Conservation (phyloP, 2,329 filamentous ascomycete species). For the Cladosporium austrohemisphaericum region DNA sequence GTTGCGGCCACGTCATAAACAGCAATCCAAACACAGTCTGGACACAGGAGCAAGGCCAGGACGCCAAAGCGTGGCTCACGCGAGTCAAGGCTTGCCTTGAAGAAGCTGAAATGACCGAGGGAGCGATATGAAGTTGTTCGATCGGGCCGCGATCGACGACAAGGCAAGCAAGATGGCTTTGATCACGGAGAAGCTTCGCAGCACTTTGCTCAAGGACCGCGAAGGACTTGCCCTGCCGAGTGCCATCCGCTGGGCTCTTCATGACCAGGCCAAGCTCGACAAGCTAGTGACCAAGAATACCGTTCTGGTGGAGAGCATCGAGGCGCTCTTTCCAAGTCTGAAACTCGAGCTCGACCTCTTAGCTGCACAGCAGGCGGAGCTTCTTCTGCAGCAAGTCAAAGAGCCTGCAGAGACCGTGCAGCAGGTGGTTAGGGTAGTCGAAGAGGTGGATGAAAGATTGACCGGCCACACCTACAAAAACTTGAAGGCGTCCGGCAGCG, state of each 20-base stretch:
- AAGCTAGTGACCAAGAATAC: background rate
- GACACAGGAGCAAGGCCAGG: background rate
- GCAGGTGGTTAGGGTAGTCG: background rate
- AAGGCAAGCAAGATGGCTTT: background rate
- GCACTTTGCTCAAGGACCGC: background rate
- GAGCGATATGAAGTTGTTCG: no score
- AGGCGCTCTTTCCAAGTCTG: background rate
- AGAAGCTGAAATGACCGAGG: background rate
- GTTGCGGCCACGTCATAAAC: no score
- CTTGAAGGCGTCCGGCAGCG: background rate
- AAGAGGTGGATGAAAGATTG: background rate
- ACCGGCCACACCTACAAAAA: background rate
- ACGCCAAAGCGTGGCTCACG: background rate
- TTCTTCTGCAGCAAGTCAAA: background rate
- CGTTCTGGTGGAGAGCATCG: background rate
- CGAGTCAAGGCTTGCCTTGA: background rate
- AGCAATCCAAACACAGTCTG: background rate
- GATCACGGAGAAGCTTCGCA: background rate
- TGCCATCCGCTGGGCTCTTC: background rate
- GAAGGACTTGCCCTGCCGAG: background rate
- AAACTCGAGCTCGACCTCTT: background rate
- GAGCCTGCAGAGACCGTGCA: background rate
- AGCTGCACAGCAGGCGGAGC: background rate
- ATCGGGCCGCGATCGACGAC: no score
- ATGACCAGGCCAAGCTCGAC: background rate